Base-by-base conservation (phyloP, 208 protist species). In the Crithidia bombi region DNA sequence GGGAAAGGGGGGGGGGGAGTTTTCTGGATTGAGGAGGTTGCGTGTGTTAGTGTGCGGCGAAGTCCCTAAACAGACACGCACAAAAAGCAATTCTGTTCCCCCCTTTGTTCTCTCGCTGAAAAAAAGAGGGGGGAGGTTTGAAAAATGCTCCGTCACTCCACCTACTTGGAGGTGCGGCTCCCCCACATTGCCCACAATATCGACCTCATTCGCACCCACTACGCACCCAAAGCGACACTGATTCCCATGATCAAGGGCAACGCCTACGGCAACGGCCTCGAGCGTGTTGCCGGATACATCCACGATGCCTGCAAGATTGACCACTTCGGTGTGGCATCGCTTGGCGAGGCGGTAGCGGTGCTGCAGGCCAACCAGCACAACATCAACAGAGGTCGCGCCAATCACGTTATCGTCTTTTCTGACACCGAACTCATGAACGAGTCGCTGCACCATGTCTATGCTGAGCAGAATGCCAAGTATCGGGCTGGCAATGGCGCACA, bases 191-290 rank as follows among this genome's bases (percentile, higher is more conserved):
- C 56, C 3, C 69, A 86, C 54, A 89, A 89, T 61, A 66, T 86
- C 36, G 47, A 70, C 3, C 63, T 74, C 47, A 76, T 86, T 65
- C 75, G 74, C 33, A 69, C 41, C 28, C 58, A 85, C 52, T 73
- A 82, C 49, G 80, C 79, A 19, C 75, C 79, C 1, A 79, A 78
- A 46, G 75, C 79, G 3, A 70, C 68, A 39, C 65, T 81, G 7
- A 89, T 89, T 62, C 41, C 79, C 11, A 86, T 85, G 76, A 58
- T 89, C n/a, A 89, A 86, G 49, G 83, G 83, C 41, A 69, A 85
- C 51, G 77, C 74, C 30, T 89, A 86, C 72, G 79, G 79, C 33
- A 77, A 89, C 59, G 79, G 83, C 3, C 59, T 89, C 23, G 64
- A 63, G 49, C 74, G 50, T 21, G 80, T 86, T 26, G 66, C 76